Evolutionary conservation across 2,329 filamentous ascomycete genomes (phyloP), one percentile per base, ranked within the genome.

Genomic region (Aspergillus brasiliensis): DNA sequence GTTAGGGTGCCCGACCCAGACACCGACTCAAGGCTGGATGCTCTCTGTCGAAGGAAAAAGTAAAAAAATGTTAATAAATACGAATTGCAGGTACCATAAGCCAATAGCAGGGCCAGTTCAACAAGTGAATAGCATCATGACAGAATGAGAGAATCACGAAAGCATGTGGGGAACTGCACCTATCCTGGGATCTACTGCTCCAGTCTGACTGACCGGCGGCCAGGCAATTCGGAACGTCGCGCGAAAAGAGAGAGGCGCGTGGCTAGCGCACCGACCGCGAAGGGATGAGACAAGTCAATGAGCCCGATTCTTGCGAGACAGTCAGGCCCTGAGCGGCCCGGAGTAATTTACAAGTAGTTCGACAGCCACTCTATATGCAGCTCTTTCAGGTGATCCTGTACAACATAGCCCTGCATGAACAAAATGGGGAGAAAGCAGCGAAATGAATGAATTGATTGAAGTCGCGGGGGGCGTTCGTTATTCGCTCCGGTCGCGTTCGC

Each of bases 221-320:
- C 49, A 59, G 52, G 48, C 51, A 49, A 34, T 15, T 54, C 58
- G 57, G 58, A 54, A 42, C 62, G 67, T 63, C 62, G 68, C 67
- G 65, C 67, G 64, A 67, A 71, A 34, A 69, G 67, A 66, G 67
- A 71, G 62, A 65, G 70, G 71, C 73, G 73, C 72, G 73, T 73
- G 65, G 67, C 63, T 67, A 65, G 66, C 64, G 65, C 62, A 64
- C 56, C 55, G 60, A 64, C 61, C 58, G 60, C 58, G 59, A 57
- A 65, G 61, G 63, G 68, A 67, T 64, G 59, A 66, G 34, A 42
- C 54, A 8, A n/a, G 38, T 25, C 8, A 21, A 42, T 42, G 31
- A 34, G 19, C 7, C 4, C 8, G 38, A 19, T 42, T 42, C n/a
- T 11, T 61, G 64, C 54, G 56, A 58, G 46, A 59, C 59, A 51